Conservation (phyloP, 345 rosid genomes). For the Capsella bursapastoris region DNA sequence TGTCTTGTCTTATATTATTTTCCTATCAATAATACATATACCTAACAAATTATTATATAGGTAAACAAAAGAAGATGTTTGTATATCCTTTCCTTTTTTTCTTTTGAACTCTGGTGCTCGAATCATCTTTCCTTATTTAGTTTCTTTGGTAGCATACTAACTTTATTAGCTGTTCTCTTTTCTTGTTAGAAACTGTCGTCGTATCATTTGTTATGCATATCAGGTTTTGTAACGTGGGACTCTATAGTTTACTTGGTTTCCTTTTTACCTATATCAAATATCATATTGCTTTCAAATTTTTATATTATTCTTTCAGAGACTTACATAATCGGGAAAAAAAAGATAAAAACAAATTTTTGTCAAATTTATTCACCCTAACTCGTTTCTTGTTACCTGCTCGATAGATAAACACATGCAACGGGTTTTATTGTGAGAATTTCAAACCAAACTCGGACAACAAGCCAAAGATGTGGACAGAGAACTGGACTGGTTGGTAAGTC, state of each 20-base stretch:
- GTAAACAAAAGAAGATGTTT: slow-evolving; percentile 16
- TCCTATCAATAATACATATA: slow-evolving; percentile 13
- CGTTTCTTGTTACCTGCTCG: not conserved
- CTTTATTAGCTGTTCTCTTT: not conserved
- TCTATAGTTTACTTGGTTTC: not conserved
- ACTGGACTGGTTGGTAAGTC: slow-evolving; percentile 94
- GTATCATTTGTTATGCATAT: not conserved
- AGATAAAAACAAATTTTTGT: not conserved
- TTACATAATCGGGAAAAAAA: not conserved
- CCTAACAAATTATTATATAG: slow-evolving; percentile 13
- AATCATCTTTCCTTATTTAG: not conserved
- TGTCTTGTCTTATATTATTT: slow-evolving; percentile 19
- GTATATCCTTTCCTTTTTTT: not conserved
- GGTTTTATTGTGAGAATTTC: slow-evolving; percentile 82
- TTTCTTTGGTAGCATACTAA: slow-evolving; percentile 3
- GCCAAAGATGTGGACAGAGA: slow-evolving; percentile 96
- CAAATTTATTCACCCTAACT: slow-evolving; percentile 6
- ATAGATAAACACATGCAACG: slow-evolving; percentile 90
- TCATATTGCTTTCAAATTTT: not conserved
- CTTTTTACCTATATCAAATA: not conserved
- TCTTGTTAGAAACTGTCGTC: slow-evolving; percentile 1
- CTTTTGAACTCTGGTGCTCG: slow-evolving; percentile 5
- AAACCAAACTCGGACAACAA: slow-evolving; percentile 64
- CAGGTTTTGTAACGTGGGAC: not conserved
- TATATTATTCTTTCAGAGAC: too few species aligned